phyloP scores from a whole-genome alignment of 2,329 filamentous ascomycete species.

The Pseudophaeomoniella oleicola region DNA sequence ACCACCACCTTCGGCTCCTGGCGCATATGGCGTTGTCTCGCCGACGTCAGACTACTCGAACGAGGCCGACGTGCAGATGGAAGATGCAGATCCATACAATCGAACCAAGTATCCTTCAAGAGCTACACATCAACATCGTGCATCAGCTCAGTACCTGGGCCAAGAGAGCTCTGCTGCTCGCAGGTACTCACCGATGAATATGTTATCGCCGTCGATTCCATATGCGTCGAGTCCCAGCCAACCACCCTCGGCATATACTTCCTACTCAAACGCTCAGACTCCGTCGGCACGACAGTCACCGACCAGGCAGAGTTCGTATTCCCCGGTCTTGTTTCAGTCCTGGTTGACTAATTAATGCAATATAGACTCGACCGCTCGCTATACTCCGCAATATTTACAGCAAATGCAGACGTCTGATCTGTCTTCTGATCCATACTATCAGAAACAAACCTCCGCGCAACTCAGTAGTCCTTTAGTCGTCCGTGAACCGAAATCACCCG shows the following conservation, averaged over 20 bases:
- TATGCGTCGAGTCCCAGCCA: slow-evolving; percentile 53
- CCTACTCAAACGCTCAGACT: slow-evolving; percentile 38
- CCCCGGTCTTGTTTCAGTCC: background rate
- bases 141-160: slow-evolving; percentile 57
- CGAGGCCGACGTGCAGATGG: slow-evolving; percentile 70
- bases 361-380: slow-evolving; percentile 20
- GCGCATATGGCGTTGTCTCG: slow-evolving; percentile 38
- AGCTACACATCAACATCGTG: slow-evolving; percentile 62
- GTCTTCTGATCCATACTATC: slow-evolving; percentile 55
- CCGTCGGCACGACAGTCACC: slow-evolving; percentile 60
- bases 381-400: slow-evolving; percentile 53
- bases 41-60: slow-evolving; percentile 50
- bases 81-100: slow-evolving; percentile 75
- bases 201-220: slow-evolving; percentile 63
- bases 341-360: background rate
- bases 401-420: slow-evolving; percentile 57
- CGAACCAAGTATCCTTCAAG: slow-evolving; percentile 75
- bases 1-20: slow-evolving; percentile 20
- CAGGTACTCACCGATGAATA: slow-evolving; percentile 93
- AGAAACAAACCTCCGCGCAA: slow-evolving; percentile 49
- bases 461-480: slow-evolving; percentile 41
- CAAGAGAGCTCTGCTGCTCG: slow-evolving; percentile 73
- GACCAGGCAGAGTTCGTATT: slow-evolving; percentile 46
- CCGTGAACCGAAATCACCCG: slow-evolving; percentile 44
- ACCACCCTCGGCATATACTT: slow-evolving; percentile 30